Conservation (phyloP, 2,329 filamentous ascomycete genomes). For the Penicillium sp. region DNA sequence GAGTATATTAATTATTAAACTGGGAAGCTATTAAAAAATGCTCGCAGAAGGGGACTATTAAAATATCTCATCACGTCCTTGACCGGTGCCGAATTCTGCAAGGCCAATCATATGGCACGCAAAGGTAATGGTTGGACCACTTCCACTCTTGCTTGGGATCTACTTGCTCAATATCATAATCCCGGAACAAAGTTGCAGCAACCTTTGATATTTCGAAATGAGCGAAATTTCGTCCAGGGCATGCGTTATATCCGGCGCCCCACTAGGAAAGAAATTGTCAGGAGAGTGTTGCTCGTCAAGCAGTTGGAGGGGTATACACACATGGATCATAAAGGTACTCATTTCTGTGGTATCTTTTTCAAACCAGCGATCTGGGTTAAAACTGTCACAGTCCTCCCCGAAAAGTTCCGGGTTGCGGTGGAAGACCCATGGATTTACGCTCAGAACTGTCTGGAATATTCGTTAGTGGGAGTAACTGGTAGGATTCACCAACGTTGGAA, state of each 20-base stretch:
- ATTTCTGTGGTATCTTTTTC: background rate
- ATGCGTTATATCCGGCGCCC: constrained; percentile 13
- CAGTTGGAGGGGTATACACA: constrained; percentile 2
- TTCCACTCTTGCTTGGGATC: constrained; percentile 8
- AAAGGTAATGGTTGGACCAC: constrained; percentile 2
- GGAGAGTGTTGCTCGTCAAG: background rate
- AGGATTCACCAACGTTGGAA: background rate
- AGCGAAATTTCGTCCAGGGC: constrained; percentile 12
- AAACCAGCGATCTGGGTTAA: constrained; percentile 26
- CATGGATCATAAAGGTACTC: constrained; percentile 14
- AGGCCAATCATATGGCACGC: constrained; percentile 5
- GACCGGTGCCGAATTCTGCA: constrained; percentile 6
- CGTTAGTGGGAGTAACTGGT: background rate
- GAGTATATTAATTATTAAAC: no score
- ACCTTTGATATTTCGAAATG: constrained; percentile 15
- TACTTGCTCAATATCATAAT: constrained; percentile 11
- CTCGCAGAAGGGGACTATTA: background rate
- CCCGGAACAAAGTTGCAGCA: constrained; percentile 7
- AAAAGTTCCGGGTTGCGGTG: constrained; percentile 22
- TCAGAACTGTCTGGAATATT: constrained; percentile 21
- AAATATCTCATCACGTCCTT: background rate
- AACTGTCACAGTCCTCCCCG: constrained; percentile 23
- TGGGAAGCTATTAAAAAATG: no score
- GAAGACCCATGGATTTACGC: constrained; percentile 35
- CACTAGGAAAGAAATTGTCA: background rate